These are phyloP conservation scores for Dorcoceras hygrometricum DNA, from an alignment of 257 asterid species.

Conservation along the genomic window DNA sequence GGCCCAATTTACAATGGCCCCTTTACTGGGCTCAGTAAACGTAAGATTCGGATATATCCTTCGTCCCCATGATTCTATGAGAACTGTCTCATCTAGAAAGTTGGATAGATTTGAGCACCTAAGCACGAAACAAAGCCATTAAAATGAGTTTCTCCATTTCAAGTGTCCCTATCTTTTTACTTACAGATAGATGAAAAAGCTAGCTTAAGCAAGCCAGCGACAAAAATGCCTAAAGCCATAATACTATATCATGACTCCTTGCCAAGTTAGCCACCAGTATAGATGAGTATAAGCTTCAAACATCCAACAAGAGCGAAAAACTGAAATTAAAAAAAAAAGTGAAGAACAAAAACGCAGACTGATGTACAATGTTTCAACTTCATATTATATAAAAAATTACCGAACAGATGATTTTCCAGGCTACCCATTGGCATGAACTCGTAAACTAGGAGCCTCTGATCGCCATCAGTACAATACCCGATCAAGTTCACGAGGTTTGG, in stretches of 20 bases:
- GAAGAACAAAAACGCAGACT: neutral
- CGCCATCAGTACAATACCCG: conserved; percentile 78
- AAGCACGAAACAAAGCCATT: neutral
- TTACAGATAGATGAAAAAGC: too few species aligned
- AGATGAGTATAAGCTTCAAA: neutral
- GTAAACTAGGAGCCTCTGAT: conserved; percentile 78
- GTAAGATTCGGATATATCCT: neutral
- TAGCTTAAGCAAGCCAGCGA: neutral
- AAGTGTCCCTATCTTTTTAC: too few species aligned
- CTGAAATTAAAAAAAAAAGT: too few species aligned
- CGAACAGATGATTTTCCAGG: conserved; percentile 80
- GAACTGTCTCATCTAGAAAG: neutral
- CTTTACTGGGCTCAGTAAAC: neutral
- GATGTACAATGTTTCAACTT: neutral
- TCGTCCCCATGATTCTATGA: neutral
- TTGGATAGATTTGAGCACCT: neutral
- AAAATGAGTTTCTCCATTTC: neutral
- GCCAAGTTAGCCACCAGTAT: neutral
- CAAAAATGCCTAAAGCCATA: neutral
- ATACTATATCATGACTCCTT: neutral
- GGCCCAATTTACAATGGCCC: neutral
- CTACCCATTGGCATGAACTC: conserved; percentile 89
- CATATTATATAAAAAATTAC: conserved; percentile 31
- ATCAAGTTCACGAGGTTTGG: conserved; percentile 76
- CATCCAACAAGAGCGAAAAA: neutral